Evolutionary conservation across 2,329 filamentous ascomycete species (phyloP).

Genomic region (Phialocephala subalpina): DNA sequence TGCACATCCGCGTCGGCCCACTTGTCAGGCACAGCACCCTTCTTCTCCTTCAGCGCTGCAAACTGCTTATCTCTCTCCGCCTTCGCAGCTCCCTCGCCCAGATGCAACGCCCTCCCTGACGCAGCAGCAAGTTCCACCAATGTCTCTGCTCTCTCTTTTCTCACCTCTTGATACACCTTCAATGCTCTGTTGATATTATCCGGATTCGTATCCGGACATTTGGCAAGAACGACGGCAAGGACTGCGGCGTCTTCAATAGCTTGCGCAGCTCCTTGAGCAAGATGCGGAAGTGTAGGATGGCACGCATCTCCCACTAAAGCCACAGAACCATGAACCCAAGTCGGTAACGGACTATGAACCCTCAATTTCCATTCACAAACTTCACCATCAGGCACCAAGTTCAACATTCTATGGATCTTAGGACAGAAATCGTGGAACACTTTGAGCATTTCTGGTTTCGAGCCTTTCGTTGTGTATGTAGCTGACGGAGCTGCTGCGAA

Average conservation of each 20-base stretch:
- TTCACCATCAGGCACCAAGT: slow-evolving; percentile 66
- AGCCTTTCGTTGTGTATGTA: slow-evolving; percentile 70
- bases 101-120: slow-evolving; percentile 62
- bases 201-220: slow-evolving; percentile 47
- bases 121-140: slow-evolving; percentile 61
- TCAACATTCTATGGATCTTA: slow-evolving; percentile 64
- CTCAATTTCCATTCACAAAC: slow-evolving; percentile 72
- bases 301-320: slow-evolving; percentile 70
- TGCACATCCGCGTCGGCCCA: slow-evolving; percentile 77
- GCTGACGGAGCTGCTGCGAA: slow-evolving; percentile 64
- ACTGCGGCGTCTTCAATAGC: slow-evolving; percentile 73
- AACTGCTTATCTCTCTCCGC: slow-evolving; percentile 66
- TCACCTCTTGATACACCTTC: slow-evolving; percentile 61
- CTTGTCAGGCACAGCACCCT: slow-evolving; percentile 64
- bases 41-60: slow-evolving; percentile 55
- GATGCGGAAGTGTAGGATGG: slow-evolving; percentile 72
- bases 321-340: slow-evolving; percentile 64
- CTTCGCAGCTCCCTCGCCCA: slow-evolving; percentile 64
- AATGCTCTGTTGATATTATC: slow-evolving; percentile 57
- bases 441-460: slow-evolving; percentile 67
- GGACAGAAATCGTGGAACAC: slow-evolving; percentile 69
- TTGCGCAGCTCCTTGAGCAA: slow-evolving; percentile 73
- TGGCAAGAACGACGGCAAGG: slow-evolving; percentile 60
- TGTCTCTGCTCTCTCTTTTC: slow-evolving; percentile 61
- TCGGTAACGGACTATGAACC: slow-evolving; percentile 62